These are phyloP conservation scores for Uronychia setigera DNA, from an alignment of 73 alveolate species.

Conservation along the genomic window DNA sequence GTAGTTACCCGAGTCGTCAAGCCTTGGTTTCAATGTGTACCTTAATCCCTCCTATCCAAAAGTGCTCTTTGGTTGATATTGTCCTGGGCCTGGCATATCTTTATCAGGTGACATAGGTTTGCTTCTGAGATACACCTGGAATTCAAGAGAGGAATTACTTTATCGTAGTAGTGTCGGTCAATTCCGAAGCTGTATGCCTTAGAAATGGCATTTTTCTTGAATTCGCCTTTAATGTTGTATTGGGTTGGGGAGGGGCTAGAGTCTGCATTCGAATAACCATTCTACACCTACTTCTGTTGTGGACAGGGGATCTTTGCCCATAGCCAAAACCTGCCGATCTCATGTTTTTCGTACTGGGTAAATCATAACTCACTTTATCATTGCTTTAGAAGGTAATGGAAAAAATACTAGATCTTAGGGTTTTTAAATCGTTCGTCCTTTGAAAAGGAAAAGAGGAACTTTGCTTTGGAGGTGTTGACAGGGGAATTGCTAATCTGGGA, in stretches of 20 bases:
- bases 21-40: constrained; percentile 48
- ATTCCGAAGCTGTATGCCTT: constrained; percentile 66
- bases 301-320: constrained; percentile 26
- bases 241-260: constrained; percentile 59
- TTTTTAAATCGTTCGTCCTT: constrained; percentile 56
- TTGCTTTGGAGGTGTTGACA: constrained; percentile 56
- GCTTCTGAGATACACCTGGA: constrained; percentile 36
- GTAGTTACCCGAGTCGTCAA: constrained; percentile 38
- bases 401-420: not conserved
- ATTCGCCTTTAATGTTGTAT: constrained; percentile 39
- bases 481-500: constrained; percentile 54
- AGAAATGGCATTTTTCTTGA: constrained; percentile 25
- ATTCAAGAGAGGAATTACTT: not conserved
- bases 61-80: constrained; percentile 33
- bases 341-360: constrained; percentile 16
- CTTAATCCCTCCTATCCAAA: constrained; percentile 48
- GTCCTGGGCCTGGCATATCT: constrained; percentile 77
- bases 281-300: constrained; percentile 9
- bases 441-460: constrained; percentile 56
- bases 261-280: not conserved
- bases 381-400: constrained; percentile 3
- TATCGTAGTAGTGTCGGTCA: constrained; percentile 36
- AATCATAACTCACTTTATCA: constrained; percentile 22
- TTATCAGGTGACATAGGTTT: constrained; percentile 59
- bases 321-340: constrained; percentile 26